Conservation (phyloP, 257 asterid genomes). For the Fraxinus anomala region DNA sequence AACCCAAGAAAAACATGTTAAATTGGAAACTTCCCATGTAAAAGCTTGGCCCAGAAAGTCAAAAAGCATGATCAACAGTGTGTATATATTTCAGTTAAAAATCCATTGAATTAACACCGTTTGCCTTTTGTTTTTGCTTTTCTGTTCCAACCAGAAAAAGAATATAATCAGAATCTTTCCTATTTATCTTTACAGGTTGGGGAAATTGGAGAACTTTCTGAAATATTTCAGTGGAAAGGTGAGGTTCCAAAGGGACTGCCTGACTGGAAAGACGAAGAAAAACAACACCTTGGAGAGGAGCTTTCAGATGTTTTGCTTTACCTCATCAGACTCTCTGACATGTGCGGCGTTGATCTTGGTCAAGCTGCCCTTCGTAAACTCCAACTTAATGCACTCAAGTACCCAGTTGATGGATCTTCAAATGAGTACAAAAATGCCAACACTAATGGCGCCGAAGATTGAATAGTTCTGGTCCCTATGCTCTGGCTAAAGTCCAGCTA, state of each 20-base stretch:
- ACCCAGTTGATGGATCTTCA: background rate
- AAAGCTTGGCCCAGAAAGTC: too few relatives aligned
- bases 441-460: background rate
- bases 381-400: slow-evolving; percentile 2
- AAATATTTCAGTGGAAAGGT: slow-evolving; percentile 7
- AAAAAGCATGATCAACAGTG: too few relatives aligned
- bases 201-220: slow-evolving; percentile 3
- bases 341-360: background rate
- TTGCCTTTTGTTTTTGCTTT: too few relatives aligned
- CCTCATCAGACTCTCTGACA: background rate
- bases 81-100: too few relatives aligned
- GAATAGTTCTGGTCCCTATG: background rate
- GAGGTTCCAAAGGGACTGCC: slow-evolving; percentile 13
- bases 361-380: background rate
- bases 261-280: slow-evolving; percentile 5
- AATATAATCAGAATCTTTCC: too few relatives aligned
- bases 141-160: too few relatives aligned
- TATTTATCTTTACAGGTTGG: background rate
- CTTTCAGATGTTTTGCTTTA: background rate
- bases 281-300: background rate
- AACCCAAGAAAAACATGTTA: too few relatives aligned
- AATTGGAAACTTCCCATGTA: too few relatives aligned
- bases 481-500: too few relatives aligned
- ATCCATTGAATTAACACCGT: too few relatives aligned
- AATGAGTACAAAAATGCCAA: background rate